Conservation (phyloP, 208 protist species). For the Crithidia brevicula region DNA sequence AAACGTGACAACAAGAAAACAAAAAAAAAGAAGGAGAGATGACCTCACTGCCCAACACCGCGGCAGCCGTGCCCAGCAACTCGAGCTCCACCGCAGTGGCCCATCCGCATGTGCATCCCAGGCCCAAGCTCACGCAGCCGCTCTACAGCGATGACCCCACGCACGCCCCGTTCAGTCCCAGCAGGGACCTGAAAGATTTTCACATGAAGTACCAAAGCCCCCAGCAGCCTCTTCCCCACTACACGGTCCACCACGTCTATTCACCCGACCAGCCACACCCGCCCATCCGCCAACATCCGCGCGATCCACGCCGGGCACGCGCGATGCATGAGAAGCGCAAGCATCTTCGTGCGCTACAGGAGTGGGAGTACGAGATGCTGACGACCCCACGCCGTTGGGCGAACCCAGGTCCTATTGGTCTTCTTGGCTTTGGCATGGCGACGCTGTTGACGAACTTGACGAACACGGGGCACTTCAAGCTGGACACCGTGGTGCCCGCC, state of each 20-base stretch:
- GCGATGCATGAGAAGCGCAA: neutral
- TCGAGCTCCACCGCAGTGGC: too few species aligned
- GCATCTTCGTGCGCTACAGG: neutral
- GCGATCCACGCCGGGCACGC: neutral
- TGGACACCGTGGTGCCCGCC: slow-evolving; percentile 28
- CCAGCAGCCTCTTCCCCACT: neutral
- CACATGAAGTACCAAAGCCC: slow-evolving; percentile 1
- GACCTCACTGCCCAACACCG: too few species aligned
- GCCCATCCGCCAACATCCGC: neutral
- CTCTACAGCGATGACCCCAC: neutral
- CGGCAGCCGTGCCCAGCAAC: too few species aligned
- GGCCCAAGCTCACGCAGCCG: too few species aligned
- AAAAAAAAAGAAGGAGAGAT: too few species aligned
- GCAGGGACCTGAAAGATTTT: neutral
- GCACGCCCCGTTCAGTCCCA: neutral
- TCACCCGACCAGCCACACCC: neutral
- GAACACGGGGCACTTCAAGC: slow-evolving; percentile 36
- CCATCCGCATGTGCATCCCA: too few species aligned
- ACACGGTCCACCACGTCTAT: neutral
- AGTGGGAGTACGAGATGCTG: neutral
- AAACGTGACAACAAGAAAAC: too few species aligned
- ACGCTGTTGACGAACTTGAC: slow-evolving; percentile 44
- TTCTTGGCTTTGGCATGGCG: slow-evolving; percentile 55
- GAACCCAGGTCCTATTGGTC: slow-evolving; percentile 36
- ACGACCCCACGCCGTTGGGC: slow-evolving; percentile 9